Percentiles rank a stretch among this genome's conserved stretches.
These are phyloP conservation scores for Dactylellina haptotyla DNA, from an alignment of 2,329 filamentous ascomycete genomes.

Conservation along the genomic window DNA sequence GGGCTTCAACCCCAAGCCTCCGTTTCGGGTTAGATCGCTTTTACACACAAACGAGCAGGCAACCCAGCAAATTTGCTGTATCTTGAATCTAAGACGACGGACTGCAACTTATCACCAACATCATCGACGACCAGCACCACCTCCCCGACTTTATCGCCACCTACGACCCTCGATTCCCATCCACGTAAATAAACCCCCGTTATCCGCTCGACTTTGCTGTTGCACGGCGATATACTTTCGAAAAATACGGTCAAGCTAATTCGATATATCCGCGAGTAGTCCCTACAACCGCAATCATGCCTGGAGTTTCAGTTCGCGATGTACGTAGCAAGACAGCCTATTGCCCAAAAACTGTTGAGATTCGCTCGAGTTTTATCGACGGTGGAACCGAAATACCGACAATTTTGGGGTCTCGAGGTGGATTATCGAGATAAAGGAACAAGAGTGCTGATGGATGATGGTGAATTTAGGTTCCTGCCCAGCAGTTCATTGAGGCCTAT, in stretches of 20 bases:
- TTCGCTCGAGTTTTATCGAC: background rate
- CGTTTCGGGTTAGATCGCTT: slow-evolving; percentile 34
- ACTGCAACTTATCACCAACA: slow-evolving; percentile 47
- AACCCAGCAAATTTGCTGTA: slow-evolving; percentile 53
- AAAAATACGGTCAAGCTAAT: slow-evolving; percentile 35
- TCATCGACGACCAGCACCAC: slow-evolving; percentile 44
- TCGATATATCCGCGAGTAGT: slow-evolving; percentile 29
- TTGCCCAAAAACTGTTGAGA: background rate
- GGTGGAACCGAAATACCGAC: background rate
- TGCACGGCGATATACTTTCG: background rate
- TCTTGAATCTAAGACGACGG: slow-evolving; percentile 34
- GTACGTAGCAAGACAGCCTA: slow-evolving; percentile 38
- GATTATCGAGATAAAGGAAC: slow-evolving; percentile 9
- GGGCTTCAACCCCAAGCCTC: slow-evolving; percentile 48
- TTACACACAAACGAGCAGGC: slow-evolving; percentile 50
- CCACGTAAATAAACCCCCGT: slow-evolving; percentile 29
- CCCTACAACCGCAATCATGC: slow-evolving; percentile 56
- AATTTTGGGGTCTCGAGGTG: background rate
- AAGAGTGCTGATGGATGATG: slow-evolving; percentile 30
- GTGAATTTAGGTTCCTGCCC: slow-evolving; percentile 69
- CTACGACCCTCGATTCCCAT: slow-evolving; percentile 36
- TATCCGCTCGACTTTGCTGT: background rate
- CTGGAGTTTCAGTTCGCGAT: slow-evolving; percentile 59
- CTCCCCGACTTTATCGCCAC: slow-evolving; percentile 29
- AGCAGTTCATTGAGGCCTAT: slow-evolving; percentile 89